phyloP scores from a whole-genome alignment of 1,139 yeast genomes.

The Protomyces inundatus region DNA sequence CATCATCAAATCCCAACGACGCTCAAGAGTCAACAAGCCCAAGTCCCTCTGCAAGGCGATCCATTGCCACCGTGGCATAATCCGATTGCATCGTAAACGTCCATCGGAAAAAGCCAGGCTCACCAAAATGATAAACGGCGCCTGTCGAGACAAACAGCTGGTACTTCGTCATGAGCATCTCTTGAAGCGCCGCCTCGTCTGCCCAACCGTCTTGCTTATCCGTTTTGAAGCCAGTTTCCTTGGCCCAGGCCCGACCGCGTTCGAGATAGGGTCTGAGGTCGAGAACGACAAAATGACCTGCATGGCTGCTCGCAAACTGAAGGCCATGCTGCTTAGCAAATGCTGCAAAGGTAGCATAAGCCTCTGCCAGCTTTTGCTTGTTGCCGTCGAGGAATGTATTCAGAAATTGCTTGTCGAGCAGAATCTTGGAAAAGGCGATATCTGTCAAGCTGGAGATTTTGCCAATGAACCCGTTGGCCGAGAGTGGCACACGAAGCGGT shows the following conservation, averaged over 20 bases:
- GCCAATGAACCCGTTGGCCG: not conserved
- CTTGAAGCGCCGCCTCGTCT: not conserved
- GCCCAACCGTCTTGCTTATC: not conserved
- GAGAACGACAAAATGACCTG: not conserved
- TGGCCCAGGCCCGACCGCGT: not conserved
- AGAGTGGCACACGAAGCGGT: not conserved
- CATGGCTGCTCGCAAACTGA: not conserved
- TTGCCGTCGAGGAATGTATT: not conserved
- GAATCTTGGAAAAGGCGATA: not conserved
- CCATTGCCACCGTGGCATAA: not conserved
- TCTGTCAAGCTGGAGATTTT: not conserved
- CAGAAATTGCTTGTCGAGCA: not conserved
- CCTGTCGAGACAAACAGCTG: not conserved
- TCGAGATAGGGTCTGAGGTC: not conserved
- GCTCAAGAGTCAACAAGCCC: not conserved
- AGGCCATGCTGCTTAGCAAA: not conserved
- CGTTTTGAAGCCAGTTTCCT: not conserved
- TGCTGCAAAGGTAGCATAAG: not conserved
- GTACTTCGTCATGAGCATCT: not conserved
- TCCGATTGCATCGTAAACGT: not conserved
- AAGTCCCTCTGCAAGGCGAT: not conserved
- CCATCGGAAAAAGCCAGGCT: not conserved
- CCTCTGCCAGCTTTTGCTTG: not conserved
- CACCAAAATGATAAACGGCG: not conserved
- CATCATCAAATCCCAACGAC: no score